Conservation (phyloP, 1,284 basidiomycete species). For the Leccinum subspadiceum region DNA sequence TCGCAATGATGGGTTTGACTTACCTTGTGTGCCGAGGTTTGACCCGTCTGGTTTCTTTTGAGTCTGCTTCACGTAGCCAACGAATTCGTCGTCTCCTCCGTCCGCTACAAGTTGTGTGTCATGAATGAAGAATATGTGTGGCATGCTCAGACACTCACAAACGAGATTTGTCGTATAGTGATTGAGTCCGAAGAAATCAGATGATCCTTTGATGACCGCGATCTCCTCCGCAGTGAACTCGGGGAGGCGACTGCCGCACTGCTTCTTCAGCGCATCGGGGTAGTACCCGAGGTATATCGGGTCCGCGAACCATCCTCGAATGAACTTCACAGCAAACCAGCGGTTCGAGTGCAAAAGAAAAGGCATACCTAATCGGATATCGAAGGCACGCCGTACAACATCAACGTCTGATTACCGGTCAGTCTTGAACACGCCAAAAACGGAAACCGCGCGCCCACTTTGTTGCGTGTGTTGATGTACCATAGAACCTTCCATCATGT, state of each 20-base stretch:
- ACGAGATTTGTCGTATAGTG: constrained; percentile 52
- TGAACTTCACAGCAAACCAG: background rate
- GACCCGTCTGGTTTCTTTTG: constrained; percentile 45
- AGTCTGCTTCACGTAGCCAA: constrained; percentile 41
- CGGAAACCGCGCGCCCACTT: constrained; percentile 24
- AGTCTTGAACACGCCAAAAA: background rate
- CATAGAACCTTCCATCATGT: no score
- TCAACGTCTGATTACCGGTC: constrained; percentile 1
- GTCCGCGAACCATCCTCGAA: constrained; percentile 22
- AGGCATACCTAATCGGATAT: constrained; percentile 2
- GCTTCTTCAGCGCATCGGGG: constrained; percentile 41
- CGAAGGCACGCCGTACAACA: constrained; percentile 1
- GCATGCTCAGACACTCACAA: constrained; percentile 30
- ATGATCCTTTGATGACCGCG: constrained; percentile 45
- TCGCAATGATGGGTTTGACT: background rate
- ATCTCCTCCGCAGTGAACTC: constrained; percentile 48
- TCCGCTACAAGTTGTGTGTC: constrained; percentile 28
- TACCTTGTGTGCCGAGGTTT: constrained; percentile 37
- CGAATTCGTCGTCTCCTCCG: constrained; percentile 41
- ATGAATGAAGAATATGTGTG: constrained; percentile 2
- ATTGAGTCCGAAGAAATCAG: constrained; percentile 50
- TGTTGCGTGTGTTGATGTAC: constrained; percentile 44
- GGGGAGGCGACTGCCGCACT: constrained; percentile 49
- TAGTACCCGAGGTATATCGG: constrained; percentile 38
- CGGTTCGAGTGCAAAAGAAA: background rate